These are phyloP conservation scores for Carpinus viminea DNA, from an alignment of 306 rosid genomes.

Conservation along the genomic window DNA sequence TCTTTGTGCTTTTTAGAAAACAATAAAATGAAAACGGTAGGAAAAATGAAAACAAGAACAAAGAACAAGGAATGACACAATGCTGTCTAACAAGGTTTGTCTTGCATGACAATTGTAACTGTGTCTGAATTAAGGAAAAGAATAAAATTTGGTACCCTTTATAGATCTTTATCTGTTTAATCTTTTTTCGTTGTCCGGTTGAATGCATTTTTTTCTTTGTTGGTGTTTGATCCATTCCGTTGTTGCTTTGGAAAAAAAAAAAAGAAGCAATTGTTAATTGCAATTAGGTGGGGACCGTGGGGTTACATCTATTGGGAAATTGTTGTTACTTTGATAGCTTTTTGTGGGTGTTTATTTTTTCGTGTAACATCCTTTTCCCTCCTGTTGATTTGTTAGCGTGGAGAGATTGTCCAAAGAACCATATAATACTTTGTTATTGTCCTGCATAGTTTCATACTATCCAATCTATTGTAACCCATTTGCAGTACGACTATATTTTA, in stretches of 20 bases:
- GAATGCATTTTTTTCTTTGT: background rate
- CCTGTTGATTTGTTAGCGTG: background rate
- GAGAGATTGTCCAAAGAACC: background rate
- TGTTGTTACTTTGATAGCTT: background rate
- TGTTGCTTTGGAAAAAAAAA: constrained; percentile 1
- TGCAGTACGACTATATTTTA: background rate
- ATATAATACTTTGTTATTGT: background rate
- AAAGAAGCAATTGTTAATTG: background rate
- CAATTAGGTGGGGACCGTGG: background rate
- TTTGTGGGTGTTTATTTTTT: background rate
- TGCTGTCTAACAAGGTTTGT: background rate
- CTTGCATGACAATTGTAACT: background rate
- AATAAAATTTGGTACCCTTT: background rate
- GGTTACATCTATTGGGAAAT: background rate
- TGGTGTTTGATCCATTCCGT: background rate
- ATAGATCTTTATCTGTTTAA: background rate
- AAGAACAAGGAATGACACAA: background rate
- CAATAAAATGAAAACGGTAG: background rate
- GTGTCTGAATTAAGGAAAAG: background rate
- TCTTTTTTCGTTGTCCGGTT: constrained; percentile 12
- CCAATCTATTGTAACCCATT: background rate
- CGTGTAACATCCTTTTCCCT: background rate
- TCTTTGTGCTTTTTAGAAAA: background rate
- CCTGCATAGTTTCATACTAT: background rate
- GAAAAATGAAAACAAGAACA: background rate